Base-by-base conservation (phyloP, 75 land plant species). In the Pseudotsuga menziesii region DNA sequence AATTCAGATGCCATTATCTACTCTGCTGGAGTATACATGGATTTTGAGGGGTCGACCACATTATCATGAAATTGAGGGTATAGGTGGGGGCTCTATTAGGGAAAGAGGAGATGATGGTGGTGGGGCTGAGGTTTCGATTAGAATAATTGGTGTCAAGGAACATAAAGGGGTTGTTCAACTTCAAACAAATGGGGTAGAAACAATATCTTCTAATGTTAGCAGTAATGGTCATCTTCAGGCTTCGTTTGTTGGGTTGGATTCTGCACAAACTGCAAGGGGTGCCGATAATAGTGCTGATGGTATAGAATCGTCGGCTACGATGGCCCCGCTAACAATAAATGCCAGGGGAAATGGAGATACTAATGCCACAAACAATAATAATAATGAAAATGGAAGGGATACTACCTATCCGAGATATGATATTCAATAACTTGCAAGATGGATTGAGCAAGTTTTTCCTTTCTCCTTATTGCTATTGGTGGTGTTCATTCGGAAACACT, bases 391-490 rank as follows among this genome's bases (percentile, higher is more conserved):
- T 72, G 87, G 72, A 22, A 87, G 88, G 69, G 89, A 90, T 59
- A 77, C 85, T 8, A 80, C 83, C 11, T 84, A 89, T 32, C 95
- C 89, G 82, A 89, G 98, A 75, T 95, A 95, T 76, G 98, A 95
- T 74, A 91, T 92, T 76, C 98, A 95, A 85, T 92, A 87, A 81
- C 79, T 84, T 66, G 92, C 90, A 0, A 81, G 98, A 77, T 95
- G 90, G 91, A 83, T 95, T 44, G 95, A 95, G 75, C 95, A 93
- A 80, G 84, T 93, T 60, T 87, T 95, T 54, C 96, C 96, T 0
- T 95, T 93, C 79, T 88, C 90, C 4, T 76, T 95, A 72, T 87
- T 95, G 36, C 85, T 92, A 52, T 72, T 95, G 85, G 84, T 92
- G 39, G 96, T 93, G 35, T 95, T 95, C 81, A 86, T 95, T 76